Percentiles rank a stretch among this genome's conserved stretches.
Evolutionary conservation across 257 asterid genomes (phyloP).

Genomic region (Nicotiana knightiana): DNA sequence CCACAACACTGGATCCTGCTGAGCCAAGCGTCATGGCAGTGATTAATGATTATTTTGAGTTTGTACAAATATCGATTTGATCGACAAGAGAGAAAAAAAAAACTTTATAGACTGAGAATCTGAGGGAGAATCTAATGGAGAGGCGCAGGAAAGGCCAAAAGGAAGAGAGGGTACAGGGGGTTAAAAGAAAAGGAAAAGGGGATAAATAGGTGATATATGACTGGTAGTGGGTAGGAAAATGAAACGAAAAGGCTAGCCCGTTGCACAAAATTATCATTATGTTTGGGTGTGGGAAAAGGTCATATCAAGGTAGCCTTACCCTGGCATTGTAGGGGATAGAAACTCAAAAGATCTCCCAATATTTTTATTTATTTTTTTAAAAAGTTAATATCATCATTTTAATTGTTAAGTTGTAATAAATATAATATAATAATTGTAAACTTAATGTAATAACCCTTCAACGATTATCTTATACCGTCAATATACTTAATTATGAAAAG

Average conservation of each 20-base stretch:
- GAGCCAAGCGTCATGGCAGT: constrained; percentile 65
- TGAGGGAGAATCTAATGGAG: constrained; percentile 12
- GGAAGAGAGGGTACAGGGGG: not conserved
- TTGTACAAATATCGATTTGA: constrained; percentile 24
- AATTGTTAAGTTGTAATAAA: too few species aligned
- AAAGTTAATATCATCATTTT: too few species aligned
- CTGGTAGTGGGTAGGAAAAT: not conserved
- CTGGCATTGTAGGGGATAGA: too few species aligned
- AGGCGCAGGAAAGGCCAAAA: not conserved
- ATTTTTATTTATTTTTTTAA: too few species aligned
- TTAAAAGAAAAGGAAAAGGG: not conserved
- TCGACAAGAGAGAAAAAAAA: constrained; percentile 15
- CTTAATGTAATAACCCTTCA: too few species aligned
- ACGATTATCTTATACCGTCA: too few species aligned
- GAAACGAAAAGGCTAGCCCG: not conserved
- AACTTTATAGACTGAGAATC: constrained; percentile 1
- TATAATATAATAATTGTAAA: too few species aligned
- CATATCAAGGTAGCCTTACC: too few species aligned
- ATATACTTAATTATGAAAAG: too few species aligned
- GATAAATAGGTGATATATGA: not conserved
- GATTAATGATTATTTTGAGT: constrained; percentile 2
- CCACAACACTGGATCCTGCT: constrained; percentile 76
- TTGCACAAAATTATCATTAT: too few species aligned
- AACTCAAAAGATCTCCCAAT: not conserved
- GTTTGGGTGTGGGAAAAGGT: too few species aligned